Evolutionary conservation across 1,139 yeast species (phyloP).

Genomic region (Nakaseomyces kungkrabaensis): DNA sequence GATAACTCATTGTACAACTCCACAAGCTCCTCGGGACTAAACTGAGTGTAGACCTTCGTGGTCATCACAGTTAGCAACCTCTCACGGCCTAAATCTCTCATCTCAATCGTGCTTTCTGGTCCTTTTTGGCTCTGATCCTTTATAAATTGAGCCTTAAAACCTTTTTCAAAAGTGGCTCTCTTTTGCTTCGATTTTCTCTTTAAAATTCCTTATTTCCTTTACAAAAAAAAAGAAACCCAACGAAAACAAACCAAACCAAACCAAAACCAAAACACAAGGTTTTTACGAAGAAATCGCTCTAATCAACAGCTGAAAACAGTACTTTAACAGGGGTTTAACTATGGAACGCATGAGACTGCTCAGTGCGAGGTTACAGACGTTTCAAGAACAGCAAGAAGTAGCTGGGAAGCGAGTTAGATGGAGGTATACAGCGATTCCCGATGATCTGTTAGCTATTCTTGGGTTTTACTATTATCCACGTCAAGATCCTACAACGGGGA

Average conservation of each 20-base stretch:
- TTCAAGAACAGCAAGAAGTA: slow-evolving; percentile 24
- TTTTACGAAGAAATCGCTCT: too few species aligned
- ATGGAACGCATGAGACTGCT: slow-evolving; percentile 2
- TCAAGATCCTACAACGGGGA: slow-evolving; percentile 7
- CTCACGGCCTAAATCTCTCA: not conserved
- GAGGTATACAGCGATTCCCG: slow-evolving; percentile 34
- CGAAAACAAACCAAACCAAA: not conserved
- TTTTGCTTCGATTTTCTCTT: too few species aligned
- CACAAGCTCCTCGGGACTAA: slow-evolving; percentile 32
- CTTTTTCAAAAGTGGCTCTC: too few species aligned
- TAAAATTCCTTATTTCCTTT: too few species aligned
- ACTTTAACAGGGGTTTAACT: not conserved
- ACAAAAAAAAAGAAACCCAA: too few species aligned
- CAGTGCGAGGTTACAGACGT: slow-evolving; percentile 20
- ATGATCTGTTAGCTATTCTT: slow-evolving; percentile 43
- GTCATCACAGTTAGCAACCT: slow-evolving; percentile 22
- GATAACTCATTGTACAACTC: slow-evolving; percentile 31
- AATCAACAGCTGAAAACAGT: too few species aligned
- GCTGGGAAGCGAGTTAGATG: slow-evolving; percentile 27
- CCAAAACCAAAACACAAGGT: not conserved
- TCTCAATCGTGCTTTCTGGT: too few species aligned
- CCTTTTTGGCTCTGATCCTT: too few species aligned
- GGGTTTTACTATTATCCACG: slow-evolving; percentile 66
- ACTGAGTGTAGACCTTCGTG: slow-evolving; percentile 33
- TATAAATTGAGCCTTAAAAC: too few species aligned